Evolutionary conservation across 768 basidiomycete genomes (phyloP).

Genomic region (Suillus occidentalis): DNA sequence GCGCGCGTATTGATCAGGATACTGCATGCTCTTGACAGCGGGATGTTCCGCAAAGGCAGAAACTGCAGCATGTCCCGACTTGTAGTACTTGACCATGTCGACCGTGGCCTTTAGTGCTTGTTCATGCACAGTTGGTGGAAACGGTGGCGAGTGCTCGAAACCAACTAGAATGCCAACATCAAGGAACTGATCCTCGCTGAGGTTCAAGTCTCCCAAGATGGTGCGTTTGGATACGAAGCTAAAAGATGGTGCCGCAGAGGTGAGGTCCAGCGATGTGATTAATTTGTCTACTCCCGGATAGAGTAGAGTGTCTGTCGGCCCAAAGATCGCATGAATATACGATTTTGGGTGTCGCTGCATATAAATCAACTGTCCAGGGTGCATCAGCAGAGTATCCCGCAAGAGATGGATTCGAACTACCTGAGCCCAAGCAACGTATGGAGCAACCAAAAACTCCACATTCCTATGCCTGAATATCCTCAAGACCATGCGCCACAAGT

Average conservation of each 20-base stretch:
- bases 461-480: constrained; percentile 92
- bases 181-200: constrained; percentile 90
- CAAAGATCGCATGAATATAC: constrained; percentile 94
- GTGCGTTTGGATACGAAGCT: constrained; percentile 80
- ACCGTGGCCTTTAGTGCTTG: constrained; percentile 82
- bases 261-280: constrained; percentile 85
- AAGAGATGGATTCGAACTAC: constrained; percentile 47
- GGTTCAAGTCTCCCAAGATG: constrained; percentile 62
- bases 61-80: constrained; percentile 82
- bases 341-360: constrained; percentile 89
- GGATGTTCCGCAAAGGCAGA: constrained; percentile 78
- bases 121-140: constrained; percentile 81
- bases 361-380: constrained; percentile 76
- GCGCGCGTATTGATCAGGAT: constrained; percentile 84
- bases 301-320: constrained; percentile 85
- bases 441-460: constrained; percentile 95
- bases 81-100: constrained; percentile 92
- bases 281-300: constrained; percentile 88
- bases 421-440: constrained; percentile 95
- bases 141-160: constrained; percentile 76
- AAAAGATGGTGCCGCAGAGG: constrained; percentile 67
- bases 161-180: constrained; percentile 93
- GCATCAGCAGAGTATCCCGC: constrained; percentile 10
- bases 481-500: constrained; percentile 92
- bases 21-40: constrained; percentile 75